These are phyloP conservation scores for Neurospora sp. DNA, from an alignment of 495 filamentous ascomycete genomes.

Conservation along the genomic window DNA sequence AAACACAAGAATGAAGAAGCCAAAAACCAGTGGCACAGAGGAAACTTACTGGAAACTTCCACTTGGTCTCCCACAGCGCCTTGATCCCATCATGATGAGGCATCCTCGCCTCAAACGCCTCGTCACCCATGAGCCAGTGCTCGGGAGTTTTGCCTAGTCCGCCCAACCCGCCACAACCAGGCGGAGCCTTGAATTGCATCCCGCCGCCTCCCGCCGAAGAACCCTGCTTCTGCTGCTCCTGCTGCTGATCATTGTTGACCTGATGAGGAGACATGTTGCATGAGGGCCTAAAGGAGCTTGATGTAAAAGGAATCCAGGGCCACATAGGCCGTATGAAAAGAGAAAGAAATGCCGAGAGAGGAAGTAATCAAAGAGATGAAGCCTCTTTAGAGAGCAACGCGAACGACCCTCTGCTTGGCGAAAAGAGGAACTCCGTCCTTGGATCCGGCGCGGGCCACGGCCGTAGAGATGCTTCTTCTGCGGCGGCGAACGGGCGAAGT, in stretches of 20 bases:
- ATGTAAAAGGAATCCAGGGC: not conserved
- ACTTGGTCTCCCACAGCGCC: slow-evolving; percentile 72
- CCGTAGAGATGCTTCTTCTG: slow-evolving; percentile 17
- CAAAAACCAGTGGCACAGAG: not conserved
- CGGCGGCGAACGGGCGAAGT: slow-evolving; percentile 10
- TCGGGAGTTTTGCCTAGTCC: not conserved
- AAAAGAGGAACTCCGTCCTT: slow-evolving; percentile 20
- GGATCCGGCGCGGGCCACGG: slow-evolving; percentile 12
- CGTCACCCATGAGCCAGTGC: slow-evolving; percentile 28
- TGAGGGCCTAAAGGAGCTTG: not conserved
- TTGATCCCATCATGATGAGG: slow-evolving; percentile 62
- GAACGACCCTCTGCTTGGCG: slow-evolving; percentile 21
- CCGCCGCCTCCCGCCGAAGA: not conserved
- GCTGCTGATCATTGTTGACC: not conserved
- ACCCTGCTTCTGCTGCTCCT: not conserved
- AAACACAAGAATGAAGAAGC: not conserved
- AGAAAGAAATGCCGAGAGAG: not conserved
- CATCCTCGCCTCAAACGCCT: slow-evolving; percentile 35
- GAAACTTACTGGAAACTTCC: slow-evolving; percentile 52
- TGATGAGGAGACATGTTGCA: slow-evolving; percentile 20
- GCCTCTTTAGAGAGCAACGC: slow-evolving; percentile 4
- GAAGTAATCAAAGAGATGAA: not conserved
- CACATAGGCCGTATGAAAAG: not conserved
- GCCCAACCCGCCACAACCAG: not conserved
- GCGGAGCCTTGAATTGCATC: not conserved